These are phyloP conservation scores for Didymella pomorum DNA, from an alignment of 2,329 filamentous ascomycete species.

Conservation along the genomic window DNA sequence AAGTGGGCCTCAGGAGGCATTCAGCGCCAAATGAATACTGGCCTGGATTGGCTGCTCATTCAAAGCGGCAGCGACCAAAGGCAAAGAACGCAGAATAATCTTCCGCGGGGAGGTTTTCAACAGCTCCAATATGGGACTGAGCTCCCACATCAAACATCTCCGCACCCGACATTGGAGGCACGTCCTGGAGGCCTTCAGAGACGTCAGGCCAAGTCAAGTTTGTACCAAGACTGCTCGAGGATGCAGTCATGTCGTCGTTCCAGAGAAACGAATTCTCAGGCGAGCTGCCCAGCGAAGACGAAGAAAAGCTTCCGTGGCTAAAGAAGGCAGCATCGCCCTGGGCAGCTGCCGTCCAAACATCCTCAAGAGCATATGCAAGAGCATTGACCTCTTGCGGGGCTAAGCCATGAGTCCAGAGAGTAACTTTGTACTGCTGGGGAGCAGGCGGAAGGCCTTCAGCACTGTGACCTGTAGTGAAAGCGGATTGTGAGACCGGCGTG, in stretches of 20 bases:
- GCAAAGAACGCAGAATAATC: background rate
- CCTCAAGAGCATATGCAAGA: too few species aligned
- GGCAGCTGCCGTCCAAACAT: background rate
- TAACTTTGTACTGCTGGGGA: background rate
- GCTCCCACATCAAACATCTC: background rate
- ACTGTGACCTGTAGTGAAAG: background rate
- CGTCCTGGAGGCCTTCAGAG: background rate
- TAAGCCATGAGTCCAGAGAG: background rate
- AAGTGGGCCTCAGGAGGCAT: background rate
- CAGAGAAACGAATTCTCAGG: background rate
- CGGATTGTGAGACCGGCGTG: background rate
- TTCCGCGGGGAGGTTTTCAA: background rate
- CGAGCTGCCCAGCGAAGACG: background rate
- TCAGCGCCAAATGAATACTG: too few species aligned
- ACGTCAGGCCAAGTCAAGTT: background rate
- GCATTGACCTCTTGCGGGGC: background rate
- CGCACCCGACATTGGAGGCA: background rate
- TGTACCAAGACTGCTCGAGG: background rate
- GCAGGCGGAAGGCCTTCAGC: background rate
- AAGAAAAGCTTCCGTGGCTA: background rate
- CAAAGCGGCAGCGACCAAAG: background rate
- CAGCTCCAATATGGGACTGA: background rate
- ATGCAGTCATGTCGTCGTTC: background rate
- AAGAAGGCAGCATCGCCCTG: background rate
- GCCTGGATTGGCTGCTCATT: too few species aligned